phyloP scores from a whole-genome alignment of 2,329 filamentous ascomycete genomes.

The Sarocladiaceae sp. region DNA sequence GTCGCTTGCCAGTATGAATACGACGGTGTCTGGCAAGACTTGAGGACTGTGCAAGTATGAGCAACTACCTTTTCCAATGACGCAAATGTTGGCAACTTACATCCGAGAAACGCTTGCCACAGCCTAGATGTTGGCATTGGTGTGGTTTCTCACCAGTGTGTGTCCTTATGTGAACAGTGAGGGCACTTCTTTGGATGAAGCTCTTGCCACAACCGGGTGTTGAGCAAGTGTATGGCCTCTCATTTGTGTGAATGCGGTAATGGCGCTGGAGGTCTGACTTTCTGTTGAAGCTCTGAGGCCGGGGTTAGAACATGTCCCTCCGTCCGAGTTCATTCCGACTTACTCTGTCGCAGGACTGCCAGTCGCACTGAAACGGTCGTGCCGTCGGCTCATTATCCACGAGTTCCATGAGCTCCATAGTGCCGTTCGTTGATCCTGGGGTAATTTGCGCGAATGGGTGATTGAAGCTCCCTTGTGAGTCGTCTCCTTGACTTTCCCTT shows the following conservation, averaged over 20 bases:
- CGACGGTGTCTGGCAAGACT: conserved; percentile 59
- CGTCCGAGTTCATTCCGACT: conserved; percentile 16
- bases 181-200: conserved; percentile 64
- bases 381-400: conserved; percentile 57
- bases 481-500: not conserved
- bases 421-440: too few relatives aligned
- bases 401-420: conserved; percentile 59
- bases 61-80: not conserved
- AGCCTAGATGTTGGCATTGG: conserved; percentile 58
- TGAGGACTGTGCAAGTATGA: conserved; percentile 46
- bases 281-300: conserved; percentile 59
- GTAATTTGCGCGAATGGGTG: too few relatives aligned
- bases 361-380: conserved; percentile 59
- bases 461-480: not conserved
- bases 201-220: conserved; percentile 59
- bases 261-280: conserved; percentile 66
- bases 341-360: conserved; percentile 57
- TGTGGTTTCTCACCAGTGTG: conserved; percentile 69
- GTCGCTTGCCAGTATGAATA: conserved; percentile 62
- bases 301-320: conserved; percentile 12
- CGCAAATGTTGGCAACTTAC: conserved; percentile 34
- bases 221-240: conserved; percentile 58
- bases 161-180: conserved; percentile 65
- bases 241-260: conserved; percentile 66
- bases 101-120: conserved; percentile 64